phyloP scores from a whole-genome alignment of 495 filamentous ascomycete genomes.

The Talaromyces nanjingensis region DNA sequence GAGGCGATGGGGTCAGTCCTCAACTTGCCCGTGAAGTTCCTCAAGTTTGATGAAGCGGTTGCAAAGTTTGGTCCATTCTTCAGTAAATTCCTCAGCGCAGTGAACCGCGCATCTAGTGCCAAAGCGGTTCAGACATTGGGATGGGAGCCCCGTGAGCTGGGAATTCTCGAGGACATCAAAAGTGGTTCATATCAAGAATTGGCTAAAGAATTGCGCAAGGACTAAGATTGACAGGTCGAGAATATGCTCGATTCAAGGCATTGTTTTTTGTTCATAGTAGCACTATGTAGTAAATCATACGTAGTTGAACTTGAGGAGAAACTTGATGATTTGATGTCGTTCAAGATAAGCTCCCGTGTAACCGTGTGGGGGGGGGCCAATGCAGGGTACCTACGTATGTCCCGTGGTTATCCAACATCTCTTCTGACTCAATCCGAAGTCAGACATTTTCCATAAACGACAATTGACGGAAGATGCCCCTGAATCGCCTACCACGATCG shows the following conservation, averaged over 20 bases:
- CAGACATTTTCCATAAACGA: background rate
- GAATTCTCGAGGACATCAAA: conserved; percentile 16
- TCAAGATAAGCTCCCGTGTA: background rate
- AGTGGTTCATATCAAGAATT: background rate
- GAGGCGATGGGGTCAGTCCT: conserved; percentile 21
- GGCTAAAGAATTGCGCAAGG: background rate
- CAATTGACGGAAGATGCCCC: background rate
- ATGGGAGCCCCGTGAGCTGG: conserved; percentile 21
- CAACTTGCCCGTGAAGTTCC: conserved; percentile 15
- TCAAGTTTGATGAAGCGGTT: conserved; percentile 16
- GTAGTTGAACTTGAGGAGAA: background rate
- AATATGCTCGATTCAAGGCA: too few relatives aligned
- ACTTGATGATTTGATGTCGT: background rate
- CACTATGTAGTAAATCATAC: background rate
- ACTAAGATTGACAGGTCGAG: background rate
- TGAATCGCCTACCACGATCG: background rate
- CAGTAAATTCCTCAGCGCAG: conserved; percentile 19
- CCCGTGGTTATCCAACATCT: background rate
- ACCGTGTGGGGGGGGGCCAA: background rate
- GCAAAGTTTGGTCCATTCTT: conserved; percentile 19
- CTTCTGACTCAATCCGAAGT: background rate
- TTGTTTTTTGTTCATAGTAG: background rate
- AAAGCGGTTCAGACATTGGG: conserved; percentile 28
- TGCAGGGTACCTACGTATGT: background rate
- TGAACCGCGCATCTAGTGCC: conserved; percentile 20